phyloP scores from a whole-genome alignment of 768 basidiomycete species.

The Naganishia antarctica region DNA sequence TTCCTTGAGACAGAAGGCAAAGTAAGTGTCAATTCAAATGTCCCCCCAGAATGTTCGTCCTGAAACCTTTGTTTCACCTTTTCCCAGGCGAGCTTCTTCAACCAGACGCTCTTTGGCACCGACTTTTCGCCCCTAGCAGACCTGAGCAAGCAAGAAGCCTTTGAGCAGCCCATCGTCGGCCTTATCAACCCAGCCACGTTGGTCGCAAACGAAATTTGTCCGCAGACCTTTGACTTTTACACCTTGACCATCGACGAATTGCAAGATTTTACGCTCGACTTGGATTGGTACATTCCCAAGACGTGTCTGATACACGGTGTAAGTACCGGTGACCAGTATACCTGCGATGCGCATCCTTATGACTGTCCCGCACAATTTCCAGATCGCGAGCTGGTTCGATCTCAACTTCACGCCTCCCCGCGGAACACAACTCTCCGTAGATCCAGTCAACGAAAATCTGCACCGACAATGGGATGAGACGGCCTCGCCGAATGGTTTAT shows the following conservation, averaged over 20 bases:
- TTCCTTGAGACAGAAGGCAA: slow-evolving; percentile 47
- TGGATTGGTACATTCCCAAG: slow-evolving; percentile 40
- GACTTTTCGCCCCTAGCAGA: slow-evolving; percentile 42
- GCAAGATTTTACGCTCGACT: slow-evolving; percentile 40
- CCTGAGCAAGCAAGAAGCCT: slow-evolving; percentile 42
- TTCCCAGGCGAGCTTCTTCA: slow-evolving; percentile 45
- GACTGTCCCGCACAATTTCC: too few species aligned
- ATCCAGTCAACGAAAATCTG: slow-evolving; percentile 27
- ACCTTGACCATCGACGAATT: slow-evolving; percentile 38
- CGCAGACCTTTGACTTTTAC: slow-evolving; percentile 46
- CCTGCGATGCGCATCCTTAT: too few species aligned
- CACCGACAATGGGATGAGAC: slow-evolving; percentile 36
- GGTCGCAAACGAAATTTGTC: slow-evolving; percentile 36
- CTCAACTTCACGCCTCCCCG: slow-evolving; percentile 41
- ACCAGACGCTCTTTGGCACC: slow-evolving; percentile 45
- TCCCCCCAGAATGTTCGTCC: too few species aligned
- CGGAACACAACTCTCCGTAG: not conserved
- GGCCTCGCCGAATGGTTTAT: slow-evolving; percentile 26
- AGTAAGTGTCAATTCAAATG: slow-evolving; percentile 32
- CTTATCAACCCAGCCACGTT: slow-evolving; percentile 44
- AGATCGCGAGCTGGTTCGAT: slow-evolving; percentile 49
- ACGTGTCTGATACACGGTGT: slow-evolving; percentile 45
- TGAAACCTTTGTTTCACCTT: too few species aligned
- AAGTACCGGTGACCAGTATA: slow-evolving; percentile 29
- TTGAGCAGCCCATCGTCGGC: slow-evolving; percentile 47